Evolutionary conservation across 1,139 yeast species (phyloP).

Genomic region (Scheffersomyces lignicola): DNA sequence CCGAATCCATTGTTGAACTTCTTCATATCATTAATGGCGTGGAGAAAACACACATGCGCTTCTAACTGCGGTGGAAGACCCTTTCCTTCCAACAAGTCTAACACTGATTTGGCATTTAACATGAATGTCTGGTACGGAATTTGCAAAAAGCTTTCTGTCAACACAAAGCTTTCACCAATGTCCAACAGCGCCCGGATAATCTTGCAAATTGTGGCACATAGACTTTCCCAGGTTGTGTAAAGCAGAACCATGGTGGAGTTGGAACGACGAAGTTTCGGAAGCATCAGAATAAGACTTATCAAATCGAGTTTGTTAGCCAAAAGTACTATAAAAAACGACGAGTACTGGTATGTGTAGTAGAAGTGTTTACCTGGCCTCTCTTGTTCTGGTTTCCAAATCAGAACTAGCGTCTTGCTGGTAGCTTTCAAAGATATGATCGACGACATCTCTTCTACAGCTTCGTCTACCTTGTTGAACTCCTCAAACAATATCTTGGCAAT

Average conservation of each 20-base stretch:
- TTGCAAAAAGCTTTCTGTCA: constrained; percentile 53
- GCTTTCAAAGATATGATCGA: constrained; percentile 65
- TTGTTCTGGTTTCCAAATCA: constrained; percentile 89
- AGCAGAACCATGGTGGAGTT: constrained; percentile 72
- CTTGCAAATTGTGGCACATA: constrained; percentile 47
- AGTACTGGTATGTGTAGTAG: constrained; percentile 70
- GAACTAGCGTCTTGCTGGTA: constrained; percentile 69
- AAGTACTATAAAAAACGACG: constrained; percentile 60
- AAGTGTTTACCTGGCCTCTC: constrained; percentile 96
- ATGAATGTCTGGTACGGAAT: constrained; percentile 50
- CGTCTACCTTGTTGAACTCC: constrained; percentile 49
- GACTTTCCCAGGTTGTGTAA: constrained; percentile 64
- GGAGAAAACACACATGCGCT: constrained; percentile 43
- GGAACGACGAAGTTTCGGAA: constrained; percentile 72
- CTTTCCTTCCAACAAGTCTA: constrained; percentile 29
- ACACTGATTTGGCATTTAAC: constrained; percentile 35
- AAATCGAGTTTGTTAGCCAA: constrained; percentile 57
- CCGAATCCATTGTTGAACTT: constrained; percentile 81
- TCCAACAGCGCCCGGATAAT: constrained; percentile 47
- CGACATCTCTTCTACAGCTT: constrained; percentile 66
- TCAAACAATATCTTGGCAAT: constrained; percentile 64
- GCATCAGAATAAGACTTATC: constrained; percentile 55
- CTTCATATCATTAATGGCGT: constrained; percentile 62
- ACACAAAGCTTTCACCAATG: constrained; percentile 51
- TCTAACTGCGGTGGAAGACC: constrained; percentile 29